Evolutionary conservation across 176 grass and related monocot species (phyloP).

Genomic region (Thinopyrum elongatum): DNA sequence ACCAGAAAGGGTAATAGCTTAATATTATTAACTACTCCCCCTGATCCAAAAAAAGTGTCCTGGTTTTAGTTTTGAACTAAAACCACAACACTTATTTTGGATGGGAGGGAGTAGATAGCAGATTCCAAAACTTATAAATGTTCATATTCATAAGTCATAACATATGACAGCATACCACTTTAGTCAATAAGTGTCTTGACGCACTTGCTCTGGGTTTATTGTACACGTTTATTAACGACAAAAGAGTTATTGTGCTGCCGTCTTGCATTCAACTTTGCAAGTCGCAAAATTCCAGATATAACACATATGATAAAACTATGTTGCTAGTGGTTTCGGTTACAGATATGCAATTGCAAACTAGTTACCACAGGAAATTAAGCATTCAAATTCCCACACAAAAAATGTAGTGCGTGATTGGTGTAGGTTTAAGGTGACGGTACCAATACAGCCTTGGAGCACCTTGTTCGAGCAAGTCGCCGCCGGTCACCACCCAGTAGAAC

Average conservation of each 20-base stretch:
- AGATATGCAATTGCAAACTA: neutral
- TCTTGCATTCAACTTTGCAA: neutral
- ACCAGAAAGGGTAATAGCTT: neutral
- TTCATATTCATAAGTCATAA: neutral
- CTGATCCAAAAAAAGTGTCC: no score
- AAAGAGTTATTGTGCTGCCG: neutral
- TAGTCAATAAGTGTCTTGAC: neutral
- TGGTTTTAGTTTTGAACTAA: no score
- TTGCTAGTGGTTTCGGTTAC: neutral
- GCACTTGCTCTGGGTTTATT: neutral
- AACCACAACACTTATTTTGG: no score
- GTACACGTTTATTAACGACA: neutral
- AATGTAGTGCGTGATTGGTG: neutral
- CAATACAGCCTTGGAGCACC: constrained; percentile 88
- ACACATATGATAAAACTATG: neutral
- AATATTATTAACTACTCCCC: neutral
- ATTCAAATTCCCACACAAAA: neutral
- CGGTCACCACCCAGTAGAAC: constrained; percentile 88
- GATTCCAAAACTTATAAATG: neutral
- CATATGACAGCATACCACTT: neutral
- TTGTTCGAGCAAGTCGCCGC: constrained; percentile 59
- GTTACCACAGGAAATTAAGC: neutral
- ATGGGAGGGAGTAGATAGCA: no score
- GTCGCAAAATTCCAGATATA: neutral
- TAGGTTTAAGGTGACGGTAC: constrained; percentile 37